phyloP scores from a whole-genome alignment of 352 stramenopile genomes.

The Phytophthora fragariae region DNA sequence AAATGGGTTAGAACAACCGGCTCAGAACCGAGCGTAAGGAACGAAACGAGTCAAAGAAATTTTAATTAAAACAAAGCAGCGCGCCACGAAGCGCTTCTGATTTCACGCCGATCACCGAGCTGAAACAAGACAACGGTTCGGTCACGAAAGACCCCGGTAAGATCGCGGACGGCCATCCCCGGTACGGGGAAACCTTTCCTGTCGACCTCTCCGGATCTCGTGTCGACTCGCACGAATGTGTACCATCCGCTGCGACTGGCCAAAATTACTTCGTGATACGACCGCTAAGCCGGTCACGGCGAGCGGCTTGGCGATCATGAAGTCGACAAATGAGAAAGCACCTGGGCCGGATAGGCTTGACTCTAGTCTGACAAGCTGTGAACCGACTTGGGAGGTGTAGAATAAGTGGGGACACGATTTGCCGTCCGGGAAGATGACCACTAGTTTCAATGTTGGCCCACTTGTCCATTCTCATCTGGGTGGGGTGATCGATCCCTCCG shows the following conservation, averaged over 20 bases:
- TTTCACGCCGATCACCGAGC: conserved; percentile 8
- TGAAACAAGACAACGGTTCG: conserved; percentile 1
- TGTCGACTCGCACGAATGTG: background rate
- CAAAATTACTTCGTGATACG: background rate
- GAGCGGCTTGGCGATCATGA: conserved; percentile 27
- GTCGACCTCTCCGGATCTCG: conserved; percentile 24
- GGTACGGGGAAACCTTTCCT: conserved; percentile 13
- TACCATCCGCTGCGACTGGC: conserved; percentile 2
- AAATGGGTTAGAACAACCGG: background rate
- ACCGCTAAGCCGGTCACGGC: too few species aligned
- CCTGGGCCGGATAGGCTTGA: conserved; percentile 18
- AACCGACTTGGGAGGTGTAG: too few species aligned
- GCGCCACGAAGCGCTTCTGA: conserved; percentile 16
- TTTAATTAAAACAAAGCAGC: conserved; percentile 21
- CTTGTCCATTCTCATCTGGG: too few species aligned
- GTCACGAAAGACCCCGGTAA: conserved; percentile 8
- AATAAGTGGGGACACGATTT: too few species aligned
- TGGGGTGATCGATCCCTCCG: too few species aligned
- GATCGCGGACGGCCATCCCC: conserved; percentile 9
- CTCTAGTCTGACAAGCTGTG: too few species aligned
- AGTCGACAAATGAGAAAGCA: conserved; percentile 16
- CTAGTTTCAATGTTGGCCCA: too few species aligned
- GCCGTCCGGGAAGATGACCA: too few species aligned
- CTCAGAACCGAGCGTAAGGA: background rate
- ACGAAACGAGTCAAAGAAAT: conserved; percentile 19